These are phyloP conservation scores for Metschnikowia drakensbergensis DNA, from an alignment of 805 yeast genomes.

Conservation along the genomic window DNA sequence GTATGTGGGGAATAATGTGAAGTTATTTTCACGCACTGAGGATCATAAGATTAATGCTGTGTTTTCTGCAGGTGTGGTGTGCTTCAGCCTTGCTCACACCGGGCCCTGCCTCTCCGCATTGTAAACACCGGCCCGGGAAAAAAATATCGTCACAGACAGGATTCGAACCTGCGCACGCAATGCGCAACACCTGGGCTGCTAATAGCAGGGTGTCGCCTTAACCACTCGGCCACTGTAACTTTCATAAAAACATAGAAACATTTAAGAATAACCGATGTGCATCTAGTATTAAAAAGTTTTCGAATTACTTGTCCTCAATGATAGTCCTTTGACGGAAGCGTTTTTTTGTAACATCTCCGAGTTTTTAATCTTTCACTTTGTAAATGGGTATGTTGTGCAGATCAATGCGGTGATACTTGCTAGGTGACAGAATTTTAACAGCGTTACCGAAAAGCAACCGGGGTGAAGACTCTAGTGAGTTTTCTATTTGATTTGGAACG, in stretches of 20 bases:
- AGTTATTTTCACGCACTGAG: slow-evolving; percentile 1
- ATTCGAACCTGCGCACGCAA: slow-evolving; percentile 94
- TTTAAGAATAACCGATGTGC: neutral
- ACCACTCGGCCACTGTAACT: slow-evolving; percentile 51
- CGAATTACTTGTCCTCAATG: no score
- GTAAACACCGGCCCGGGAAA: neutral
- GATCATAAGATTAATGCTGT: neutral
- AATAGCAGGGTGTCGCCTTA: slow-evolving; percentile 43
- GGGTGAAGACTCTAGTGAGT: no score
- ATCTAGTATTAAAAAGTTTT: no score
- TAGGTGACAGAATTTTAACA: no score
- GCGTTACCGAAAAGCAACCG: no score
- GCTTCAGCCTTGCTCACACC: neutral
- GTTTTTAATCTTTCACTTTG: no score
- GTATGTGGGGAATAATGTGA: neutral
- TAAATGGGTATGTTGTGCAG: no score
- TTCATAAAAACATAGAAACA: neutral
- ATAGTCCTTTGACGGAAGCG: no score
- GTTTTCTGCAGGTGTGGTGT: neutral
- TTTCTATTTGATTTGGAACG: no score
- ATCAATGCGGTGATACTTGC: no score
- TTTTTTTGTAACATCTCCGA: no score
- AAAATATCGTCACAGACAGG: slow-evolving; percentile 87
- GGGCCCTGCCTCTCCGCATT: neutral
- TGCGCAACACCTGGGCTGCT: slow-evolving; percentile 41